A percentile compares a stretch with the other conserved stretches of the same genome.
These are phyloP conservation scores for Termitomyces titanicus DNA, from an alignment of 768 basidiomycete genomes.

Conservation along the genomic window DNA sequence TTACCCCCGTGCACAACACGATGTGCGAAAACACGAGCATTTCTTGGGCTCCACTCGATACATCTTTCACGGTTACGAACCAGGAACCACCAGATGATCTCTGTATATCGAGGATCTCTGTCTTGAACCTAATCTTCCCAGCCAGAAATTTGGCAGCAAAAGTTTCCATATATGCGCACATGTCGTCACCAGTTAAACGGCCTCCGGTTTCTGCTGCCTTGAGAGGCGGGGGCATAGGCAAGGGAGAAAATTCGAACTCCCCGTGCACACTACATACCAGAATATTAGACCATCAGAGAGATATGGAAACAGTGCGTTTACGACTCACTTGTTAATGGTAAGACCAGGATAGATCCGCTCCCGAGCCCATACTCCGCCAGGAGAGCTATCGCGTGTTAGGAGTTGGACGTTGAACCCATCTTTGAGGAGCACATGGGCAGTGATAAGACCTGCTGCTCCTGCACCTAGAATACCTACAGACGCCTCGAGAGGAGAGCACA, in stretches of 20 bases:
- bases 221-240: conserved; percentile 47
- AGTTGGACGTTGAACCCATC: conserved; percentile 62
- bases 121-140: conserved; percentile 35
- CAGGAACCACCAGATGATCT: conserved; percentile 34
- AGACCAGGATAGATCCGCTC: conserved; percentile 55
- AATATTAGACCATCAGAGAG: not conserved
- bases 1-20: conserved; percentile 56
- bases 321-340: conserved; percentile 54
- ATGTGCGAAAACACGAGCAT: conserved; percentile 42
- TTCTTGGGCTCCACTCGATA: conserved; percentile 15
- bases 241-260: conserved; percentile 55
- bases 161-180: conserved; percentile 52
- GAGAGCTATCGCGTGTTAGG: conserved; percentile 48
- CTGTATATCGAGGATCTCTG: conserved; percentile 44
- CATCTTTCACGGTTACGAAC: conserved; percentile 39
- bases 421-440: conserved; percentile 15
- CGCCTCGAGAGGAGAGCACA: not conserved
- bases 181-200: conserved; percentile 49
- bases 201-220: conserved; percentile 33
- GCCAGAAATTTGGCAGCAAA: conserved; percentile 46
- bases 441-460: conserved; percentile 12
- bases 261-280: conserved; percentile 49
- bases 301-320: not conserved
- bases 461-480: conserved; percentile 10
- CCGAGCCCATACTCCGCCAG: conserved; percentile 60